phyloP scores from a whole-genome alignment of 2,329 filamentous ascomycete genomes.

The Erysiphe pisi region DNA sequence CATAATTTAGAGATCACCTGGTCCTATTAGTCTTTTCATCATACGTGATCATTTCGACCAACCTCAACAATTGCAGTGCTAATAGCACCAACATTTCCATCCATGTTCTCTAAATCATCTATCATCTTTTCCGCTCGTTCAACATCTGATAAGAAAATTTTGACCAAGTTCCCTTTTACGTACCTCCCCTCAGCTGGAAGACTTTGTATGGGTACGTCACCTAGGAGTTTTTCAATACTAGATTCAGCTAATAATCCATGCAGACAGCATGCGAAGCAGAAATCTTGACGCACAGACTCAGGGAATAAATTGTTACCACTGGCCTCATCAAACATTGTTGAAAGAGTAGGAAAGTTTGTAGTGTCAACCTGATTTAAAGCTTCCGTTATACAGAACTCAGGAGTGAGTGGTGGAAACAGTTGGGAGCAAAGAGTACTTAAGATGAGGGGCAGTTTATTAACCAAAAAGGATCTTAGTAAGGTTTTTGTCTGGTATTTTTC shows the following conservation, averaged over 20 bases:
- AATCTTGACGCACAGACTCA: conserved; percentile 63
- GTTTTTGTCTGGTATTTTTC: conserved; percentile 53
- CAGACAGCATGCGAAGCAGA: conserved; percentile 80
- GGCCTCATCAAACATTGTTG: conserved; percentile 52
- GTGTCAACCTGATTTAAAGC: conserved; percentile 53
- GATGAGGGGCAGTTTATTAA: conserved; percentile 58
- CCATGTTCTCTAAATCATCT: conserved; percentile 74
- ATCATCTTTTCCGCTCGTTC: conserved; percentile 67
- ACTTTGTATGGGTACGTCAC: conserved; percentile 72
- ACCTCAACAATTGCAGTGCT: conserved; percentile 66
- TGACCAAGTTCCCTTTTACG: conserved; percentile 64
- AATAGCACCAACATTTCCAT: conserved; percentile 81
- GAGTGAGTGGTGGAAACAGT: conserved; percentile 48
- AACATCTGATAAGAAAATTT: conserved; percentile 64
- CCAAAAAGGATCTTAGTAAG: conserved; percentile 73
- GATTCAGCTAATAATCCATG: conserved; percentile 72
- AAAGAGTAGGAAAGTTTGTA: conserved; percentile 53
- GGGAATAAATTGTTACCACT: conserved; percentile 46
- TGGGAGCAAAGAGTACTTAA: conserved; percentile 48
- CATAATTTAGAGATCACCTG: conserved; percentile 60
- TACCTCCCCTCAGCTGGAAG: conserved; percentile 64
- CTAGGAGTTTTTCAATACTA: conserved; percentile 67
- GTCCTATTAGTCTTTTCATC: neutral
- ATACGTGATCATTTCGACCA: conserved; percentile 29
- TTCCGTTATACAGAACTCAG: conserved; percentile 55